phyloP scores from a whole-genome alignment of 352 stramenopile species.

The Phytophthora pistaciae region DNA sequence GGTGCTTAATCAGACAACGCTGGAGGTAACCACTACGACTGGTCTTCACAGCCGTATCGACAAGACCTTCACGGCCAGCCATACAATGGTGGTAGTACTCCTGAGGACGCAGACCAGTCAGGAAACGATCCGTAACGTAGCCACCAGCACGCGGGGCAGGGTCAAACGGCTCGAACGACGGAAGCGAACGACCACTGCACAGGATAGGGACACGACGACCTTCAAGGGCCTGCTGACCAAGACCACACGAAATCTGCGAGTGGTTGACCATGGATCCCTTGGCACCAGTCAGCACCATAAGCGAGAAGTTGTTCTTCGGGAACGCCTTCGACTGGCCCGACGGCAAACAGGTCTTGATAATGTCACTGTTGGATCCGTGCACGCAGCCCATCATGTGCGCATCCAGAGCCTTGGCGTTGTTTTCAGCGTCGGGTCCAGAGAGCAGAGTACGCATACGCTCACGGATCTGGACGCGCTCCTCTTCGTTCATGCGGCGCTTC shows the following conservation, averaged over 20 bases:
- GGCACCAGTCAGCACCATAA: conserved; percentile 99
- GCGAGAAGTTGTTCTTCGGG: conserved; percentile 98
- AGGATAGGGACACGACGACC: conserved; percentile 98
- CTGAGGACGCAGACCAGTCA: conserved; percentile 96
- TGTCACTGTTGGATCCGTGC: conserved; percentile 94
- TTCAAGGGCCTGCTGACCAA: conserved; percentile 99
- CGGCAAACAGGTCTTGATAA: conserved; percentile 99
- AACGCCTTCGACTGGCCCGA: conserved; percentile 98
- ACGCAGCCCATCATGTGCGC: conserved; percentile 93
- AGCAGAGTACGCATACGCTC: conserved; percentile 82
- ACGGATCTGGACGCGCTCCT: conserved; percentile 74
- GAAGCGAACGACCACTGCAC: conserved; percentile 97
- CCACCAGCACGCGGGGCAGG: conserved; percentile 97
- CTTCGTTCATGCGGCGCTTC: conserved; percentile 89
- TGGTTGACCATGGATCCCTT: conserved; percentile 99
- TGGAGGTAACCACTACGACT: conserved; percentile 99
- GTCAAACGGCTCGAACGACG: conserved; percentile 99
- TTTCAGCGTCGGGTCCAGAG: conserved; percentile 69
- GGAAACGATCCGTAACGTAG: conserved; percentile 99
- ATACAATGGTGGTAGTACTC: conserved; percentile 99
- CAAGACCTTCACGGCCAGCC: conserved; percentile 98
- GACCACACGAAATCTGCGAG: conserved; percentile 98
- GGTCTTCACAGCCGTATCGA: conserved; percentile 99
- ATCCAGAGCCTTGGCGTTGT: conserved; percentile 86
- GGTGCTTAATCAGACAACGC: conserved; percentile 99